Evolutionary conservation across 1,284 basidiomycete genomes (phyloP).

Genomic region (Ceratobasidium papillatum): DNA sequence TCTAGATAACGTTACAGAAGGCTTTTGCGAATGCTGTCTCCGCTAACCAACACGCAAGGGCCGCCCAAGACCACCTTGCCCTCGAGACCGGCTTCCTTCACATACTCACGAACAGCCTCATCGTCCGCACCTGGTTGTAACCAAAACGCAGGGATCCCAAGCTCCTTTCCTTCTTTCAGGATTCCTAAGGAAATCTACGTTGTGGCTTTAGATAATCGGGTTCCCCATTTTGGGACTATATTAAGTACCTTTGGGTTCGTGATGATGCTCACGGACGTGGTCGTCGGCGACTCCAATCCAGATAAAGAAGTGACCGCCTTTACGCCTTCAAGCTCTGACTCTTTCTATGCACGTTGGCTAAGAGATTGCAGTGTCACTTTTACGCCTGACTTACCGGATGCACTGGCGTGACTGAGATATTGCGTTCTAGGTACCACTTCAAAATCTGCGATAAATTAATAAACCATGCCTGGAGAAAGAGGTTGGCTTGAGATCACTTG

Average conservation of each 20-base stretch:
- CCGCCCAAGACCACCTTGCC: conserved; percentile 77
- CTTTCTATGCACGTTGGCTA: conserved; percentile 58
- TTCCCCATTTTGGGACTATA: conserved; percentile 47
- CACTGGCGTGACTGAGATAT: conserved; percentile 71
- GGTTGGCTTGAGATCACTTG: conserved; percentile 46
- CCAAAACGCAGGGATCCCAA: conserved; percentile 76
- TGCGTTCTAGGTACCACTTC: conserved; percentile 75
- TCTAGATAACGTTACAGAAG: too few species aligned
- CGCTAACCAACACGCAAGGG: conserved; percentile 75
- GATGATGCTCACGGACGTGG: conserved; percentile 82
- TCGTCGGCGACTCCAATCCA: conserved; percentile 67
- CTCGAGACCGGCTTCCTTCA: conserved; percentile 63
- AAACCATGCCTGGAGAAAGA: too few species aligned
- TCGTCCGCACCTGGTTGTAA: conserved; percentile 86
- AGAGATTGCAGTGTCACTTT: conserved; percentile 7
- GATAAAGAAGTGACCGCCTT: conserved; percentile 62
- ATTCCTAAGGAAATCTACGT: conserved; percentile 71
- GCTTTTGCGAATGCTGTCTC: conserved; percentile 59
- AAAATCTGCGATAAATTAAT: conserved; percentile 60
- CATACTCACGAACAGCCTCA: conserved; percentile 60
- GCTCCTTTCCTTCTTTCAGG: conserved; percentile 69
- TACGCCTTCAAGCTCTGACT: conserved; percentile 69
- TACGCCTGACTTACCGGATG: conserved; percentile 62
- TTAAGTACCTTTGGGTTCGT: conserved; percentile 71
- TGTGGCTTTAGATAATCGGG: conserved; percentile 40